phyloP scores from a whole-genome alignment of 2,329 filamentous ascomycete genomes.

The Aspergillus pseudoglaucus region DNA sequence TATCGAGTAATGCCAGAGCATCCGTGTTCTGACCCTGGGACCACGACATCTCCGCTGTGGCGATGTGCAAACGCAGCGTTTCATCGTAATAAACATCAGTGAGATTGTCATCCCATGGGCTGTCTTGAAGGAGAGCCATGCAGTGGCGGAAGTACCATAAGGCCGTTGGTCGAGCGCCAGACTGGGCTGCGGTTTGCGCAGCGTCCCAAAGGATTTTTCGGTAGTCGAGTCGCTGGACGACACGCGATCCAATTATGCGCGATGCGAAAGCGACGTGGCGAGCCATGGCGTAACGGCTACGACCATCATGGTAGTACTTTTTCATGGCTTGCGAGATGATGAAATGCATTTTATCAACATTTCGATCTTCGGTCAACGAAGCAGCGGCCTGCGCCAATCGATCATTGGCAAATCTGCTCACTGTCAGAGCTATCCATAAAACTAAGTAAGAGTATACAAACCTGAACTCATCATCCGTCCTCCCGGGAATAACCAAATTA shows the following conservation, averaged over 20 bases:
- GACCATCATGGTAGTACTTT: slow-evolving; percentile 60
- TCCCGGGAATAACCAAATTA: slow-evolving; percentile 73
- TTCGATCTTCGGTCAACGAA: slow-evolving; percentile 60
- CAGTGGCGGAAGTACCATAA: slow-evolving; percentile 75
- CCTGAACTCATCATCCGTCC: slow-evolving; percentile 76
- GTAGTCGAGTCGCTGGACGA: slow-evolving; percentile 58
- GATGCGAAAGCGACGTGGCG: slow-evolving; percentile 74
- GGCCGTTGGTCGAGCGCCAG: slow-evolving; percentile 73
- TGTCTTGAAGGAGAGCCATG: slow-evolving; percentile 68
- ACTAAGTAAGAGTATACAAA: slow-evolving; percentile 7
- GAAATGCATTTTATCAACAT: slow-evolving; percentile 78
- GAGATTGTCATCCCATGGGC: slow-evolving; percentile 65
- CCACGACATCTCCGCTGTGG: slow-evolving; percentile 75
- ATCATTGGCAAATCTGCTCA: slow-evolving; percentile 70
- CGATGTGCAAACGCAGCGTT: slow-evolving; percentile 70
- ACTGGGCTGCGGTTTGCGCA: slow-evolving; percentile 71
- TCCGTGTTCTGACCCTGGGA: slow-evolving; percentile 66
- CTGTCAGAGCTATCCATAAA: slow-evolving; percentile 4
- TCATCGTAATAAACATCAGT: slow-evolving; percentile 79
- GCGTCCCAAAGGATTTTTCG: slow-evolving; percentile 72
- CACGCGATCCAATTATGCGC: slow-evolving; percentile 63
- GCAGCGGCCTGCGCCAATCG: slow-evolving; percentile 72
- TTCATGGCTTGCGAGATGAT: slow-evolving; percentile 76
- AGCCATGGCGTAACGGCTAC: slow-evolving; percentile 64
- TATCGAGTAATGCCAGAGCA: slow-evolving; percentile 61